Percentiles rank a stretch among this genome's conserved stretches.
These are phyloP conservation scores for Trametes meyenii DNA, from an alignment of 768 basidiomycete species.

Conservation along the genomic window DNA sequence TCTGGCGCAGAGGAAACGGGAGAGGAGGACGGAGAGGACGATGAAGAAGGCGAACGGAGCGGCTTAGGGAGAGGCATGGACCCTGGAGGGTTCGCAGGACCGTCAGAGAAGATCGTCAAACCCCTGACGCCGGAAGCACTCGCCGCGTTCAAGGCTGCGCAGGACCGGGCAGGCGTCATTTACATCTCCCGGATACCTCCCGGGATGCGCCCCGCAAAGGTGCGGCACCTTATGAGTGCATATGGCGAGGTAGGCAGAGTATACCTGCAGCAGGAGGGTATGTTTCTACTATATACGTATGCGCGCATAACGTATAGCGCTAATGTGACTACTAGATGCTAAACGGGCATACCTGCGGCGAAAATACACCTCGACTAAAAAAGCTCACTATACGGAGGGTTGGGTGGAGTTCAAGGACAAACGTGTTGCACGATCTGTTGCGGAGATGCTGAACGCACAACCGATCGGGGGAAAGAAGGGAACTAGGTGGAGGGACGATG, in stretches of 20 bases:
- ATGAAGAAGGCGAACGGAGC: conserved; percentile 25
- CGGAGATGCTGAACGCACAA: conserved; percentile 95
- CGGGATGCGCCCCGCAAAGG: conserved; percentile 96
- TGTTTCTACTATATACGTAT: conserved; percentile 24
- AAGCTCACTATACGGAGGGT: conserved; percentile 90
- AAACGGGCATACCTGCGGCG: conserved; percentile 84
- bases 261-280: conserved; percentile 92
- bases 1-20: conserved; percentile 25
- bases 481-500: conserved; percentile 90
- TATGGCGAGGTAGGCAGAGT: conserved; percentile 92
- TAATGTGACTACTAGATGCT: conserved; percentile 53
- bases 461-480: conserved; percentile 94
- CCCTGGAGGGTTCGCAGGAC: conserved; percentile 59
- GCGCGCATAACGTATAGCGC: neutral
- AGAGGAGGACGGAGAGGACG: conserved; percentile 31
- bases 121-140: conserved; percentile 77
- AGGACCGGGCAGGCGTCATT: conserved; percentile 80
- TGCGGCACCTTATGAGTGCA: conserved; percentile 87
- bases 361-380: conserved; percentile 83
- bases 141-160: conserved; percentile 71
- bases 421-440: conserved; percentile 83
- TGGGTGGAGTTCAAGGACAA: conserved; percentile 99
- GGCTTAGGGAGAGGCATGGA: conserved; percentile 54
- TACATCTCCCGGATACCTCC: conserved; percentile 97
- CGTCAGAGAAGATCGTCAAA: conserved; percentile 61